Evolutionary conservation across 441 rosid species (phyloP).

Genomic region (Erodium trifolium): DNA sequence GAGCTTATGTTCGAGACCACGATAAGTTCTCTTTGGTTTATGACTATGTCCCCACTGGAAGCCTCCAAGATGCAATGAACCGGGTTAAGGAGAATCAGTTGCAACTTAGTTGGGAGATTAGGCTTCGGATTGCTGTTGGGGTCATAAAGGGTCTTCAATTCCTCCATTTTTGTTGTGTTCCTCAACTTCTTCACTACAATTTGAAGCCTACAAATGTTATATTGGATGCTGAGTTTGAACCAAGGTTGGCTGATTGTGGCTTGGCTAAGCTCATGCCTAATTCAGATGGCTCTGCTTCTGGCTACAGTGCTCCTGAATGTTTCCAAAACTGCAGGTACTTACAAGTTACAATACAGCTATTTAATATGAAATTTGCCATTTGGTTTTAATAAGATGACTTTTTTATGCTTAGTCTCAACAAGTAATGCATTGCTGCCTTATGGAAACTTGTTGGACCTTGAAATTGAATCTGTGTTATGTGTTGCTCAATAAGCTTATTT

Average conservation of each 20-base stretch:
- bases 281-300: slow-evolving; percentile 38
- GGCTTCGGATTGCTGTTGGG: slow-evolving; percentile 80
- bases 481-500: background rate
- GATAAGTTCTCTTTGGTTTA: slow-evolving; percentile 67
- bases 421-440: background rate
- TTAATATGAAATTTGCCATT: background rate
- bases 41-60: slow-evolving; percentile 71
- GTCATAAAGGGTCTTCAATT: slow-evolving; percentile 76
- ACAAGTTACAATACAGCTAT: slow-evolving; percentile 8
- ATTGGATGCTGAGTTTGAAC: slow-evolving; percentile 86
- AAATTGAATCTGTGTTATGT: background rate
- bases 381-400: background rate
- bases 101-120: slow-evolving; percentile 72
- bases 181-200: slow-evolving; percentile 69
- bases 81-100: slow-evolving; percentile 52
- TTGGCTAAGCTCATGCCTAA: slow-evolving; percentile 56
- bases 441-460: slow-evolving; percentile 2
- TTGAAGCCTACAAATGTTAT: slow-evolving; percentile 87
- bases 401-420: background rate
- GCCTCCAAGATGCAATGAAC: slow-evolving; percentile 77
- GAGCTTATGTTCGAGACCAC: slow-evolving; percentile 77
- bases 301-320: slow-evolving; percentile 72
- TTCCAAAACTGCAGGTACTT: slow-evolving; percentile 66
- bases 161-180: slow-evolving; percentile 59
- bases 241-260: slow-evolving; percentile 73